Percentiles rank a stretch among this genome's conserved stretches.
Conservation (phyloP, 192 early-diverging fungal species). For the Entomortierella lignicola region DNA sequence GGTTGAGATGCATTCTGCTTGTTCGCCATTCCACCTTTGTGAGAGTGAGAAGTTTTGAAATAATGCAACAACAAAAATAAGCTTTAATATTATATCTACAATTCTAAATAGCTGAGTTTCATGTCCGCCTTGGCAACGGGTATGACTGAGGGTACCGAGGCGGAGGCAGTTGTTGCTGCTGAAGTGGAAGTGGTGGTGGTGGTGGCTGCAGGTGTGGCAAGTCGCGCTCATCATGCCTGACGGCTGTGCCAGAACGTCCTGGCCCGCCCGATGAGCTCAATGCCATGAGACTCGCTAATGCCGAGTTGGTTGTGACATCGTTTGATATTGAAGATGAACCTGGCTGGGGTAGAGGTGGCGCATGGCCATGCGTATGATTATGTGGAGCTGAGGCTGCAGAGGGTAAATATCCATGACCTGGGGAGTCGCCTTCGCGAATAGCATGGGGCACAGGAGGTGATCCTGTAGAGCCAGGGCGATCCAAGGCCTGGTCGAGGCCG, state of each 20-base stretch:
- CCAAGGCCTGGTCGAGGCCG: constrained; percentile 64
- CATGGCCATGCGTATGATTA: constrained; percentile 19
- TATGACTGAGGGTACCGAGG: constrained; percentile 18
- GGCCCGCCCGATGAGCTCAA: constrained; percentile 24
- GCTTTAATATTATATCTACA: background rate
- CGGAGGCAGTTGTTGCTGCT: constrained; percentile 3
- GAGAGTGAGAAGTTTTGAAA: constrained; percentile 15
- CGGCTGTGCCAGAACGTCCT: background rate
- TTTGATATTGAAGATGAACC: constrained; percentile 4
- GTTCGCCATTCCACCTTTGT: background rate
- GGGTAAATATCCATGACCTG: constrained; percentile 25
- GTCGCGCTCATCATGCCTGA: constrained; percentile 32
- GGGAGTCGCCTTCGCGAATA: constrained; percentile 28
- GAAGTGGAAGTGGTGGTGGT: constrained; percentile 5
- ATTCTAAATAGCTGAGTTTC: background rate
- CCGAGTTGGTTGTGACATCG: constrained; percentile 38
- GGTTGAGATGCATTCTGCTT: background rate
- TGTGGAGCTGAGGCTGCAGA: background rate
- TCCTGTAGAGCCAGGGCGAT: constrained; percentile 20
- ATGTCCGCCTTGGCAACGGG: constrained; percentile 36
- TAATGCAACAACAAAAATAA: background rate
- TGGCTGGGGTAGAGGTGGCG: constrained; percentile 6
- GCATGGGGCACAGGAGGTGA: constrained; percentile 32
- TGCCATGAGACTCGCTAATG: constrained; percentile 34
- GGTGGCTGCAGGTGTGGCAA: constrained; percentile 27